Evolutionary conservation across 2,329 filamentous ascomycete species (phyloP), one percentile per base, ranked within the genome.

Genomic region (Fusarium udum): DNA sequence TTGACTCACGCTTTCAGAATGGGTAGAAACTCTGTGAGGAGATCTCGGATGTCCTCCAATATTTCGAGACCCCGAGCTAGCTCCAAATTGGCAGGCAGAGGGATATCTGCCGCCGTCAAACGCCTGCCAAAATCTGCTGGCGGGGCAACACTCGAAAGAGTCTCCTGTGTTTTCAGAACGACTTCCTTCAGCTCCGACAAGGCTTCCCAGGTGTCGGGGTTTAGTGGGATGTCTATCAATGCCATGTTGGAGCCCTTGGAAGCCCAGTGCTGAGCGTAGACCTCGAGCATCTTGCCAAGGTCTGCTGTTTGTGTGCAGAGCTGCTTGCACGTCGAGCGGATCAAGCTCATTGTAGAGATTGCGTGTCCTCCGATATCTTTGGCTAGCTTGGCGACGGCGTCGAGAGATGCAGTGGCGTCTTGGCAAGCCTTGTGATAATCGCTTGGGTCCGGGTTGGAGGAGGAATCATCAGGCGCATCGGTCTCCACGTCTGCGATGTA

Each of bases 1-100:
- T 18, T n/a, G 5, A 55, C 76, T 73, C 14, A 74, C 76, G 53
- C 71, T 62, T 71, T 75, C 2, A 77, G 22, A 13, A 75, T 78
- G 0, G 76, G 76, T 6, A 78, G 36, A 24, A 77, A 74, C 3
- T 69, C 67, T 5, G 56, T 52, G 4, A 78, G 60, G 0, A 45
- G 20, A 1, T 37, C 48, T 7, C 67, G 45, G 1, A 63, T 53
- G 2, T 67, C 28, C 20, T 75, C 72, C 12, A 78, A 18, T 0
- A 46, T n/a, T 18, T 68, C 72, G 3, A 67, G 48, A 6, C 31
- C 52, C 3, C 45, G 40, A 1, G 69, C 69, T 28, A 76, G 48
- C 1, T 49, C 34, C 24, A 58, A 22, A 14, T 77, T 74, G 2
- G 39, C 10, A 3, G 32, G 31, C 22, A 78, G 20, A 1, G 75